These are phyloP conservation scores for Tuber umbilicatum DNA, from an alignment of 495 filamentous ascomycete genomes.

Conservation along the genomic window DNA sequence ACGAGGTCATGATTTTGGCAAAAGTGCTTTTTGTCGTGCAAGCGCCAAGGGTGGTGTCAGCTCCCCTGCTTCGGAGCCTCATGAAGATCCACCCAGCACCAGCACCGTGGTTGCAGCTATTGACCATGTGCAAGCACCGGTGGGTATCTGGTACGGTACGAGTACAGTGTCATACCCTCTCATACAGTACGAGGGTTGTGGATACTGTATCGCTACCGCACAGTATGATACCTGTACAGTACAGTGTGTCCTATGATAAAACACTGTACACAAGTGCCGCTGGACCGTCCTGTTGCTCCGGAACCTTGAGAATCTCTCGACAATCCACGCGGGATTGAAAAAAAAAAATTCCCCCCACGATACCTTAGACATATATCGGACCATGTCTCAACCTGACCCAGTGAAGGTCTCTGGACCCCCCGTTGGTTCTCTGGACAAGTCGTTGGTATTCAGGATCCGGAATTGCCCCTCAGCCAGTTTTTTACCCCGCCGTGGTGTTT, in stretches of 20 bases:
- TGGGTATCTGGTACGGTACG: background rate
- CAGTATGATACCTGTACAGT: no score
- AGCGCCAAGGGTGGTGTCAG: background rate
- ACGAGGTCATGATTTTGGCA: background rate
- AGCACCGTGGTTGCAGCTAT: background rate
- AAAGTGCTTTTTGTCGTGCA: background rate
- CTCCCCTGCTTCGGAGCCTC: background rate
- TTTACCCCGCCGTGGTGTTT: background rate
- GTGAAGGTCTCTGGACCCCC: background rate
- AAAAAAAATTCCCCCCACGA: no score
- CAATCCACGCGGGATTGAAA: background rate
- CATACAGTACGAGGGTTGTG: background rate
- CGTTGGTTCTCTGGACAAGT: background rate
- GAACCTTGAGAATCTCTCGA: background rate
- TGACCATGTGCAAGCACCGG: background rate
- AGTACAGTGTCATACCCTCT: background rate
- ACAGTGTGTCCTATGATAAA: background rate
- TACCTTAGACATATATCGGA: background rate
- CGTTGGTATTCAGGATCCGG: background rate
- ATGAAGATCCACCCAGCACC: background rate
- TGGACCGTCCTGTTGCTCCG: background rate
- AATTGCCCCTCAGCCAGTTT: background rate
- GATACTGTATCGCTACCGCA: background rate
- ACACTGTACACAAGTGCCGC: background rate
- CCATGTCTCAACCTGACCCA: background rate